Base-by-base conservation (phyloP, 805 yeast species). In the Ogataea haglerorum region DNA sequence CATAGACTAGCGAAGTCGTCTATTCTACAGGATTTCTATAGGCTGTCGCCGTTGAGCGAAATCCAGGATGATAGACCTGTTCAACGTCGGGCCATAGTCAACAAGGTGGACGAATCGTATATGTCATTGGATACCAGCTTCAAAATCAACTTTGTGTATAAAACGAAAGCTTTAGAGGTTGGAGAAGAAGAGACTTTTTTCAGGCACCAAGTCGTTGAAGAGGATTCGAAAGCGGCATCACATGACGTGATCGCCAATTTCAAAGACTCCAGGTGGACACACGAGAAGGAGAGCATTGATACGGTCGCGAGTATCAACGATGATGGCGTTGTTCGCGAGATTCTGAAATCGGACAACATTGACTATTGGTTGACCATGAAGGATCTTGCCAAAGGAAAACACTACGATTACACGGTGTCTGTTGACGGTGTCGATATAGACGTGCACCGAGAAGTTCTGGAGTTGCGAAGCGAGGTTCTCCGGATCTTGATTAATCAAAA, bases 11-110 rank as follows among this genome's bases (percentile, higher is more conserved):
- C 64, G 9, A 63, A 65, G 36, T 73, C 77, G 46, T 63, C 68
- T 12, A 65, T 83, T 27, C 50, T 68, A 10, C 59, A 61, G 24
- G 89, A 85, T 51, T 67, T 85, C 51, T 70, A 70, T 7, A 64
- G 65, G 30, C 62, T 82, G 29, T 79, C 86, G 5, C 78, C 80
- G 0, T 48, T 77, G 10, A 35, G 36, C 6, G 71, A 67, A 23
- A 33, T 53, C 8, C 36, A 30, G 9, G 46, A 34, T 17, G 50
- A 48, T 8, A 22, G 48, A 3, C 22, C 14, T n/a, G 29, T 42
- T 9, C 51, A 43, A 22, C 21, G 40, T 3, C 17, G 25, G 17
- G 9, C 36, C 12, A 42, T 44, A 13, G 33, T 29, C 17, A 35
- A 41, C 21, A 13, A 24, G 28, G 42, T 29, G 4, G 45, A 38